Percentiles rank a stretch among this genome's conserved stretches.
These are phyloP conservation scores for Hygrophila difformis DNA, from an alignment of 257 asterid genomes.

Conservation along the genomic window DNA sequence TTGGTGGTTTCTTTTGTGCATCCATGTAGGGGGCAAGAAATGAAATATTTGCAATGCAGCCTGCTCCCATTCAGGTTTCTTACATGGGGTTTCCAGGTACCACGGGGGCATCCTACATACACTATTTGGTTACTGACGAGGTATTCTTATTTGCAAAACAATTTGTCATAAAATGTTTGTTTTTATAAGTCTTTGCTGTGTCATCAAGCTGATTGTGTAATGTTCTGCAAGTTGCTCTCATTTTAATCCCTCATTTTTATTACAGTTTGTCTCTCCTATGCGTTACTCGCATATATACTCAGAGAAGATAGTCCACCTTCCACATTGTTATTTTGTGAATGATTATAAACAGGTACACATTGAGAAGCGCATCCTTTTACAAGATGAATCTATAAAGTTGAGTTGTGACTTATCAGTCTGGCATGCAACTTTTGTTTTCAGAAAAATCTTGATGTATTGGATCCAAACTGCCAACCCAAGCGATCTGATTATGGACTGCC, in stretches of 20 bases:
- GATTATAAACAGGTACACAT: slow-evolving; percentile 87
- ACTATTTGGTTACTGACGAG: slow-evolving; percentile 96
- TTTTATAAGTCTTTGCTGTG: too few relatives aligned
- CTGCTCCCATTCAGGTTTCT: slow-evolving; percentile 99
- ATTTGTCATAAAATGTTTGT: too few relatives aligned
- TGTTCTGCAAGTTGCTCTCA: not conserved
- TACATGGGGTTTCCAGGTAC: slow-evolving; percentile 99
- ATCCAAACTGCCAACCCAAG: slow-evolving; percentile 63
- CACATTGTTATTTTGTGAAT: slow-evolving; percentile 96
- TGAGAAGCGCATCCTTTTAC: slow-evolving; percentile 1
- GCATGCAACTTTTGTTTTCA: too few relatives aligned
- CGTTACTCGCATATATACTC: slow-evolving; percentile 79
- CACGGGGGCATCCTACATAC: slow-evolving; percentile 88
- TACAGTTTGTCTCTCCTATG: slow-evolving; percentile 92
- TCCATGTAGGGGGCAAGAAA: slow-evolving; percentile 90
- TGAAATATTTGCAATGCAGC: slow-evolving; percentile 98
- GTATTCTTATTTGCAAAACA: slow-evolving; percentile 18
- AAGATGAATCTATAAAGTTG: not conserved
- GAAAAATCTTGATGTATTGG: slow-evolving; percentile 94
- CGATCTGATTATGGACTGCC: slow-evolving; percentile 96
- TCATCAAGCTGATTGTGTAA: not conserved
- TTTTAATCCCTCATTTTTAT: slow-evolving; percentile 7
- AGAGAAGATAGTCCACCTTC: slow-evolving; percentile 89
- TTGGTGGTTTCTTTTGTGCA: slow-evolving; percentile 8
- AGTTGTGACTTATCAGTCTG: not conserved